Evolutionary conservation across 495 filamentous ascomycete species (phyloP), one percentile per base, ranked within the genome.

Genomic region (Aspergillus wentii): DNA sequence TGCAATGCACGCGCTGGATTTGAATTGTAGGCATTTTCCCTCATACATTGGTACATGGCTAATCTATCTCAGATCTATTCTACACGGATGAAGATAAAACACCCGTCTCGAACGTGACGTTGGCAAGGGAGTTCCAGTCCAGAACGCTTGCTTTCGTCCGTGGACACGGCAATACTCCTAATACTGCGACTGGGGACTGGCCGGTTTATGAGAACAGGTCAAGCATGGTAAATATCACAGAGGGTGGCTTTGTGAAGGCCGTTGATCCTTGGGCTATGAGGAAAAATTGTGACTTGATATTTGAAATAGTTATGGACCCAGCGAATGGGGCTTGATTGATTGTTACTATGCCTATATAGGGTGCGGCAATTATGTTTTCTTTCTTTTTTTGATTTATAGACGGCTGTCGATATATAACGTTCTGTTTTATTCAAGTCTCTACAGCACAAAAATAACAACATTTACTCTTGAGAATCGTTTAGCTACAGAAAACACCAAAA

Each of bases 1-100:
- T 0, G 75, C 60, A 8, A 51, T 46, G 1, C 33, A 61, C 26
- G 76, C 78, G 8, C 31, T 69, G 1, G 79, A 78, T 13, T 74
- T 77, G 4, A 21, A 22, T 13, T 36, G 33, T 36, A 36, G 13
- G 33, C 11, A 2, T 8, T 16, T 36, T 15, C 7, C 9, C 25
- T 13, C 25, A 4, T 28, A 9, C 13, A 13, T 28, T 28, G 25
- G 9, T 28, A 3, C 9, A 9, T 28, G 25, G 25, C 4, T 26
- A 22, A 20, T n/a, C 8, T 3, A 6, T 5, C 8, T 6, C 20
- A 36, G 33, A 36, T 15, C 17, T n/a, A 9, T 36, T 36, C 20
- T 36, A 23, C n/a, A 16, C 9, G 5, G 33, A 36, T 8, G 13
- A 26, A 13, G 10, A 10, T 7, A 20, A 22, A 2, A 4, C 21